These are phyloP conservation scores for Rhizopus microsporus DNA, from an alignment of 371 early-diverging fungal species.

Conservation along the genomic window DNA sequence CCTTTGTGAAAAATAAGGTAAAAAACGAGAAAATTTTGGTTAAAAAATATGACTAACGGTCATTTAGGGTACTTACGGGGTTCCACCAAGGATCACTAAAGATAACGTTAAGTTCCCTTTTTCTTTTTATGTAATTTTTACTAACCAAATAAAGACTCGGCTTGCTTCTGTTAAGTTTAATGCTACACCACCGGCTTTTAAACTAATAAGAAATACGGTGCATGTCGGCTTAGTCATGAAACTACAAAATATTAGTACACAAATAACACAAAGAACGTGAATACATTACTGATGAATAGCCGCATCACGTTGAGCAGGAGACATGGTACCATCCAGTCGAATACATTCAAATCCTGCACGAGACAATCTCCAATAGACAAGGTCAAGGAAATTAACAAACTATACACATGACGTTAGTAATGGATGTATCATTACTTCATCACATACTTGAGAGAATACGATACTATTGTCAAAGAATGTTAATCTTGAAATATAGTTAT, in stretches of 20 bases:
- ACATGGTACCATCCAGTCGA: conserved; percentile 94
- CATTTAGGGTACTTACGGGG: conserved; percentile 50
- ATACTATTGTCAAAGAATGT: conserved; percentile 25
- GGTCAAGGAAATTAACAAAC: conserved; percentile 92
- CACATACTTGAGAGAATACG: conserved; percentile 49
- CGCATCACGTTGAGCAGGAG: conserved; percentile 78
- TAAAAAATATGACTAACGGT: conserved; percentile 39
- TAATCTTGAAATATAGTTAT: neutral
- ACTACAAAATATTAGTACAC: conserved; percentile 34
- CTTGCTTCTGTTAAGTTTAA: conserved; percentile 95
- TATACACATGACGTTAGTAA: conserved; percentile 37
- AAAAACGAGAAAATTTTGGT: conserved; percentile 3
- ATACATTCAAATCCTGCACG: conserved; percentile 92
- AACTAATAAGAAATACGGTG: conserved; percentile 88
- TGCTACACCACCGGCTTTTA: conserved; percentile 97
- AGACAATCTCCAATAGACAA: conserved; percentile 93
- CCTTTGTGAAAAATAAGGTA: conserved; percentile 17
- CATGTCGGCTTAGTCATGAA: conserved; percentile 83
- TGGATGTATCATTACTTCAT: neutral
- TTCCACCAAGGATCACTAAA: conserved; percentile 93
- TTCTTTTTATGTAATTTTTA: conserved; percentile 1
- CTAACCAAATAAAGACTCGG: conserved; percentile 78
- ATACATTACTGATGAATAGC: conserved; percentile 59
- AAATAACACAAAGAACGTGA: neutral
- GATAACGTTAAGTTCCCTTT: neutral